Evolutionary conservation across 148 eudicot genomes (phyloP).

Genomic region (Fagopyrum tataricum): DNA sequence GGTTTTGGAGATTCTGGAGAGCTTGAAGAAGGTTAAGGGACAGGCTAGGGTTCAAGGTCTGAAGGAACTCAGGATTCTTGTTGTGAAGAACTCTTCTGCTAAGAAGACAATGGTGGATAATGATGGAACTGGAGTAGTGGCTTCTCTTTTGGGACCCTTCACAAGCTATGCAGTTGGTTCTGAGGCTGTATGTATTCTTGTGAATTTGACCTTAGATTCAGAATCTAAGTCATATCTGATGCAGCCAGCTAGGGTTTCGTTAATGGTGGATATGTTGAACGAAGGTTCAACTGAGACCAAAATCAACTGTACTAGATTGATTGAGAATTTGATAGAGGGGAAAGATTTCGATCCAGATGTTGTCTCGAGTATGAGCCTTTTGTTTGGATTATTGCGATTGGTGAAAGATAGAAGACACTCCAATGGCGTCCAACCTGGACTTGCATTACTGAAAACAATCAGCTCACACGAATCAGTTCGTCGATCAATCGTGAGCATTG

Average conservation of each 20-base stretch:
- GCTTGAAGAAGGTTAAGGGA: conserved; percentile 70
- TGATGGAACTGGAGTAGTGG: conserved; percentile 44
- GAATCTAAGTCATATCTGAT: conserved; percentile 41
- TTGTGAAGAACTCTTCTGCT: conserved; percentile 42
- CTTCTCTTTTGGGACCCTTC: conserved; percentile 64
- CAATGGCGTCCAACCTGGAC: conserved; percentile 53
- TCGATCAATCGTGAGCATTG: conserved; percentile 53
- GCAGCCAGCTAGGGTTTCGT: conserved; percentile 64
- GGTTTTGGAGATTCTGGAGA: conserved; percentile 60
- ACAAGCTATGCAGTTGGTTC: conserved; percentile 84
- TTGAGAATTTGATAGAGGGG: conserved; percentile 44
- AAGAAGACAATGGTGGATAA: conserved; percentile 61
- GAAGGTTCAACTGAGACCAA: conserved; percentile 86
- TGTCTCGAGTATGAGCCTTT: conserved; percentile 70
- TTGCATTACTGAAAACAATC: conserved; percentile 48
- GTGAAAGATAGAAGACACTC: conserved; percentile 64
- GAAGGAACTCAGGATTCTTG: conserved; percentile 54
- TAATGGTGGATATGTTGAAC: conserved; percentile 83
- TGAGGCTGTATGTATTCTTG: conserved; percentile 65
- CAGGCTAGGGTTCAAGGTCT: conserved; percentile 58
- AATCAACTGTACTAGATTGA: conserved; percentile 57
- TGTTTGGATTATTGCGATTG: conserved; percentile 71
- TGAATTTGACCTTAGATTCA: conserved; percentile 45
- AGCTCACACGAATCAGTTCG: conserved; percentile 44
- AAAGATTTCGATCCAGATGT: conserved; percentile 40